phyloP scores from a whole-genome alignment of 352 stramenopile species.

The Bremia lactucae region DNA sequence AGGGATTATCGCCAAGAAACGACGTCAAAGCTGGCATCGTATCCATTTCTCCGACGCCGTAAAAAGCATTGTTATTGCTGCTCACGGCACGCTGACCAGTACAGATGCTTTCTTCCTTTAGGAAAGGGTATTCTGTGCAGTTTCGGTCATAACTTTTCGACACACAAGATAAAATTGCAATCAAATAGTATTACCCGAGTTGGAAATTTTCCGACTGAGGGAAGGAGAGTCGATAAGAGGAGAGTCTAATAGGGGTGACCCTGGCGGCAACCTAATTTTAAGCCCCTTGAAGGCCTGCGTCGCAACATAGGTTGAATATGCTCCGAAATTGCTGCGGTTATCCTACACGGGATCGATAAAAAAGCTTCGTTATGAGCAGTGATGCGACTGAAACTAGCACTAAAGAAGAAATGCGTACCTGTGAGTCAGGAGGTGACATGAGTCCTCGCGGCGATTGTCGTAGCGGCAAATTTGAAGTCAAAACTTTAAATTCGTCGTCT shows the following conservation, averaged over 20 bases:
- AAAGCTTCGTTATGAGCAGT: background rate
- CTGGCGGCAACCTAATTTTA: constrained; percentile 20
- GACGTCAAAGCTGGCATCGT: constrained; percentile 45
- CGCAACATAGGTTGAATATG: constrained; percentile 39
- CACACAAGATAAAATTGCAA: background rate
- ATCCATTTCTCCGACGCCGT: constrained; percentile 25
- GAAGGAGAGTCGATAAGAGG: constrained; percentile 39
- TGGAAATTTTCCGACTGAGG: constrained; percentile 52
- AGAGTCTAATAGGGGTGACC: constrained; percentile 25
- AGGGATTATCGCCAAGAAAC: constrained; percentile 47
- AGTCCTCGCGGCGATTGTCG: constrained; percentile 20
- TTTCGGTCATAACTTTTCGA: too few relatives aligned
- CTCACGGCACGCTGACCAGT: constrained; percentile 15
- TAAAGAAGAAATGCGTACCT: constrained; percentile 7
- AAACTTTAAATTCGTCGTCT: constrained; percentile 27
- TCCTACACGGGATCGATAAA: background rate
- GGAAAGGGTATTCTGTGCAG: constrained; percentile 66
- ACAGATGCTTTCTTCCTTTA: constrained; percentile 45
- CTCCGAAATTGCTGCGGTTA: constrained; percentile 15
- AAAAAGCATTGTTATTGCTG: constrained; percentile 14
- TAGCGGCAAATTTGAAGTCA: constrained; percentile 14
- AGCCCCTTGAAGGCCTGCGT: constrained; percentile 62
- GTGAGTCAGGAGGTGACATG: constrained; percentile 28
- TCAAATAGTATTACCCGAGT: constrained; percentile 30
- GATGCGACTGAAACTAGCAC: background rate